Conservation (phyloP, 2,329 filamentous ascomycete species). For the Fusarium secorum region DNA sequence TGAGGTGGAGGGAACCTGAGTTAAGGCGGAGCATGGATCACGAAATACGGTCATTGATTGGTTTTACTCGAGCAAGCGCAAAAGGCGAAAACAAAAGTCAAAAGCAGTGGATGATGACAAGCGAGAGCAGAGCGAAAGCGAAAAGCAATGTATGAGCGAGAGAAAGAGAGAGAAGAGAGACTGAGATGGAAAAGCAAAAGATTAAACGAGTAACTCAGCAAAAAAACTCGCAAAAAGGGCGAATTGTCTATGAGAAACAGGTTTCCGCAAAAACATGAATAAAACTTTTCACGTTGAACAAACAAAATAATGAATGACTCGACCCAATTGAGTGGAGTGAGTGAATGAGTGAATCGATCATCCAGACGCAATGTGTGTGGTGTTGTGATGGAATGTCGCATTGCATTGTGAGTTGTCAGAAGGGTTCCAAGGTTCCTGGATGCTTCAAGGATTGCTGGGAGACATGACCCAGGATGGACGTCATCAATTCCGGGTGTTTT, state of each 20-base stretch:
- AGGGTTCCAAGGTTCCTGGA: slow-evolving; percentile 29
- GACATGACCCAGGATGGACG: slow-evolving; percentile 31
- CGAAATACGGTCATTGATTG: slow-evolving; percentile 21
- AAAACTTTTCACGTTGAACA: slow-evolving; percentile 31
- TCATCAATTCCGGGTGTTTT: slow-evolving; percentile 12
- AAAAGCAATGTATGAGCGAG: slow-evolving; percentile 6
- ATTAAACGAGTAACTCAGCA: slow-evolving; percentile 26
- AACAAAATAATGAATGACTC: not conserved
- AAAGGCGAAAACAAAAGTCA: slow-evolving; percentile 33
- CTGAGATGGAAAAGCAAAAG: slow-evolving; percentile 19
- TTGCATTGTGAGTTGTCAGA: slow-evolving; percentile 18
- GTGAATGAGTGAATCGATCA: not conserved
- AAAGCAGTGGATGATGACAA: slow-evolving; percentile 25
- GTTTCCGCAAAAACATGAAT: slow-evolving; percentile 41
- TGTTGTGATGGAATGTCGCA: slow-evolving; percentile 11
- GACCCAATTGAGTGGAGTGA: not conserved
- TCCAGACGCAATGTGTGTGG: slow-evolving; percentile 1
- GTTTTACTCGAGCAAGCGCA: slow-evolving; percentile 21
- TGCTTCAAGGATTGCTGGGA: not conserved
- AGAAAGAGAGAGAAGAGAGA: not conserved
- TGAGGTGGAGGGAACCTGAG: not conserved
- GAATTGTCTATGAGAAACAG: slow-evolving; percentile 33
- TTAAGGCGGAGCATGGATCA: slow-evolving; percentile 7
- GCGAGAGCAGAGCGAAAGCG: slow-evolving; percentile 16
- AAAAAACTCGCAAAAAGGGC: slow-evolving; percentile 42